These are phyloP conservation scores for Xylaria sp. DNA, from an alignment of 2,329 filamentous ascomycete genomes.

Conservation along the genomic window DNA sequence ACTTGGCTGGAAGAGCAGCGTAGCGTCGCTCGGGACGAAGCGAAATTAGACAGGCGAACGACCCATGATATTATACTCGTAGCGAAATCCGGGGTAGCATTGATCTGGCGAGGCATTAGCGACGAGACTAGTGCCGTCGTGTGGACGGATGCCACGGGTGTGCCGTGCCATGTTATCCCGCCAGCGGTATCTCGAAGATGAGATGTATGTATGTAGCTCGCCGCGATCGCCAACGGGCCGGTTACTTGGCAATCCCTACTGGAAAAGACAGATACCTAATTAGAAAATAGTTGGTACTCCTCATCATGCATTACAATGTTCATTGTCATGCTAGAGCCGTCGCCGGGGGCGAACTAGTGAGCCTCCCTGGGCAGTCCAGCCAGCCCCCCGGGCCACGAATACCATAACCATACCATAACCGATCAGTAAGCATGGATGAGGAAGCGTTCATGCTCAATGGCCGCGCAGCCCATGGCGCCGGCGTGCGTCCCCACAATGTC, in stretches of 20 bases:
- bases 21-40: conserved; percentile 29
- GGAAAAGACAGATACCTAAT: not conserved
- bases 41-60: conserved; percentile 23
- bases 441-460: not conserved
- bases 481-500: not conserved
- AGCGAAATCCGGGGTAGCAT: not conserved
- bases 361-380: not conserved
- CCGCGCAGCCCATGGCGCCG: not conserved
- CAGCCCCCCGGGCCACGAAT: not conserved
- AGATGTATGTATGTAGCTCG: not conserved
- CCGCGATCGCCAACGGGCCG: not conserved
- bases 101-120: not conserved
- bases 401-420: not conserved
- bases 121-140: not conserved
- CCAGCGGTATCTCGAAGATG: too few species aligned
- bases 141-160: not conserved
- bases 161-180: not conserved
- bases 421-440: not conserved
- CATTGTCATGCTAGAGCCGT: not conserved
- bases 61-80: conserved; percentile 28
- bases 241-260: not conserved
- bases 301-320: not conserved
- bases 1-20: conserved; percentile 8
- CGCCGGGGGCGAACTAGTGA: not conserved
- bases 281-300: not conserved